Base-by-base conservation (phyloP, 345 rosid species). In the Eutrema yunnanense region DNA sequence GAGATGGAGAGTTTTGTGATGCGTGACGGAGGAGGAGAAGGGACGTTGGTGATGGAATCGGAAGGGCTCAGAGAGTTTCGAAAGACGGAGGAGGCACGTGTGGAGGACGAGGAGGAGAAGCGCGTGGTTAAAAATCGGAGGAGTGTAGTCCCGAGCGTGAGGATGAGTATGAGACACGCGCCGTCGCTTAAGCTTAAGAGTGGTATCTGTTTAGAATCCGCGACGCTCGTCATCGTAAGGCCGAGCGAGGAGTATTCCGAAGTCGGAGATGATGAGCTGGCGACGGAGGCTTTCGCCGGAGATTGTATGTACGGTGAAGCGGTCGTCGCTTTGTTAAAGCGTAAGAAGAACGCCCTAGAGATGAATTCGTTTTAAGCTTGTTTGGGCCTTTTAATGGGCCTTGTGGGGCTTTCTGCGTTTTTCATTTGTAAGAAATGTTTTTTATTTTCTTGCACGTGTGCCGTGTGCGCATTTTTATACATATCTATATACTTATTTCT, bases 101-200 rank as follows among this genome's bases (percentile, higher is more conserved):
- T 0, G 6, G 73, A 12, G 11, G 54, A 50, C 13, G 71, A 32
- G 2, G 42, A 32, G 0, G 42, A 46, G 0, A 67, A 71, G 48
- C 79, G 71, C 61, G 67, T 64, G 76, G 50, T 8, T 38, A 70
- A 51, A 9, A 64, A 41, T 8, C 1, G 22, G 12, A 56, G 80
- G 72, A 77, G 72, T 13, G 56, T 71, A 8, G 76, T 77, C 13
- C 76, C 80, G 44, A 71, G 63, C 76, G 73, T 77, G 62, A 76
- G 36, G 62, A 76, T 76, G 72, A 76, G 56, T 44, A 76, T 76
- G 80, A 76, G 80, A 65, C 72, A 77, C 67, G 72, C 76, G 58
- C 72, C 76, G 16, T 71, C 29, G 36, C 62, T 77, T 26, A 71
- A 36, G 62, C 80, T 77, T 4, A 50, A 71, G 62, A 71, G 67